phyloP scores from a whole-genome alignment of 2,329 filamentous ascomycete genomes.

The Fonsecaea erecta region DNA sequence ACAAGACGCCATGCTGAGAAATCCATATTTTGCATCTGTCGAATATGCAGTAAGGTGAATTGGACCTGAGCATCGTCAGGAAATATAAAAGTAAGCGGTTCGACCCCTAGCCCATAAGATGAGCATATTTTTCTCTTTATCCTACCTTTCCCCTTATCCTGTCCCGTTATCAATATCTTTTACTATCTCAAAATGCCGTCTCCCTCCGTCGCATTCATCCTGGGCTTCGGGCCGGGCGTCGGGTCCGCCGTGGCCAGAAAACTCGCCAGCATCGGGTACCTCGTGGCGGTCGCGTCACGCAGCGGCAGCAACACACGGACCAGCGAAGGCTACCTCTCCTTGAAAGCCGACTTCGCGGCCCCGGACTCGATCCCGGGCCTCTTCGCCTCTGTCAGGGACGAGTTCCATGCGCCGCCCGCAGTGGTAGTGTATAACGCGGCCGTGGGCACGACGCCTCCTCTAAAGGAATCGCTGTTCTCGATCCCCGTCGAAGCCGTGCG shows the following conservation, averaged over 20 bases:
- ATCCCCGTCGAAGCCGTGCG: conserved; percentile 36
- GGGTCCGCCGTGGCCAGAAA: conserved; percentile 21
- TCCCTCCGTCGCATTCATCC: conserved; percentile 39
- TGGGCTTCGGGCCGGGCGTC: conserved; percentile 36
- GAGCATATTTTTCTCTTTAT: neutral
- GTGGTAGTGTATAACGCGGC: conserved; percentile 38
- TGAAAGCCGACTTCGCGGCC: conserved; percentile 44
- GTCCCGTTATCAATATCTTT: neutral
- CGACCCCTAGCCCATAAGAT: neutral
- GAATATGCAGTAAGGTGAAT: neutral
- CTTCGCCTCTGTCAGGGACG: conserved; percentile 47
- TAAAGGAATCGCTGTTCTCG: conserved; percentile 37
- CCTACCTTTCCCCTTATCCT: neutral
- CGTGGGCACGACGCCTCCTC: neutral
- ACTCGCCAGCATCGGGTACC: conserved; percentile 32
- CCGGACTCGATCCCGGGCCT: conserved; percentile 41
- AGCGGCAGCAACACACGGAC: neutral
- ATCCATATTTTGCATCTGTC: neutral
- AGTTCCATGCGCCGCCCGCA: conserved; percentile 41
- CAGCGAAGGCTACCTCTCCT: conserved; percentile 35
- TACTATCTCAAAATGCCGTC: conserved; percentile 9
- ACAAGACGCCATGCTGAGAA: neutral
- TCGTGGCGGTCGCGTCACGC: conserved; percentile 23
- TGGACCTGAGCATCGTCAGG: neutral
- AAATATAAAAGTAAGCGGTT: neutral